phyloP scores from a whole-genome alignment of 768 basidiomycete genomes.

The Melanogaster broomeanus region DNA sequence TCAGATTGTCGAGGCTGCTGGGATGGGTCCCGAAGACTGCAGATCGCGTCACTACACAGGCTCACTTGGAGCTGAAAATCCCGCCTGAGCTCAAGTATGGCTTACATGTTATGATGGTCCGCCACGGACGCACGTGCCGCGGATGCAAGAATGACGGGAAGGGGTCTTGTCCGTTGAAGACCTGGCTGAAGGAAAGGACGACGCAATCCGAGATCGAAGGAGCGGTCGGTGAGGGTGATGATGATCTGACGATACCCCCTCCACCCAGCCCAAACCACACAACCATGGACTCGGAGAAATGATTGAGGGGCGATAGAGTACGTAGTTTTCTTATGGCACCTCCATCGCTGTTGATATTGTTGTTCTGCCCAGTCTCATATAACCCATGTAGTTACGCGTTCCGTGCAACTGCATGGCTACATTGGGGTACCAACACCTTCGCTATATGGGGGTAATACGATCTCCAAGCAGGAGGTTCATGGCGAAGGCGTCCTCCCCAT shows the following conservation, averaged over 20 bases:
- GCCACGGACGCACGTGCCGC: slow-evolving; percentile 54
- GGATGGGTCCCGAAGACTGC: slow-evolving; percentile 46
- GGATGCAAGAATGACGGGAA: slow-evolving; percentile 48
- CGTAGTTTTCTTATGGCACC: neutral
- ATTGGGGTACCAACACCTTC: neutral
- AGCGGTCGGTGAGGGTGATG: neutral
- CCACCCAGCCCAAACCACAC: neutral
- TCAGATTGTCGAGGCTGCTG: slow-evolving; percentile 47
- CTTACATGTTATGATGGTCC: slow-evolving; percentile 59
- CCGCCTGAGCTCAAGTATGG: slow-evolving; percentile 57
- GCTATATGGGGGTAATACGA: neutral
- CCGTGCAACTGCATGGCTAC: neutral
- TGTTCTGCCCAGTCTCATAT: no score
- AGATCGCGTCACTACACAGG: slow-evolving; percentile 54
- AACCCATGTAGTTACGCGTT: no score
- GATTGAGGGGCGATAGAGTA: neutral
- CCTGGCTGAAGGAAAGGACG: slow-evolving; percentile 31
- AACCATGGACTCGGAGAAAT: neutral
- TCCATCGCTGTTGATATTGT: neutral
- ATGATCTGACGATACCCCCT: neutral
- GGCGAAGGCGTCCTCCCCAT: slow-evolving; percentile 3
- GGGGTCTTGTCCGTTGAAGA: slow-evolving; percentile 37
- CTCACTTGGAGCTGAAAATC: slow-evolving; percentile 53
- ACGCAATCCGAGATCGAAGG: slow-evolving; percentile 19
- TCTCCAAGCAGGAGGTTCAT: neutral